A percentile compares a stretch with the other conserved stretches of the same genome.
phyloP scores from a whole-genome alignment of 164 flowering plant genomes.

The Nymphaea thermarum region DNA sequence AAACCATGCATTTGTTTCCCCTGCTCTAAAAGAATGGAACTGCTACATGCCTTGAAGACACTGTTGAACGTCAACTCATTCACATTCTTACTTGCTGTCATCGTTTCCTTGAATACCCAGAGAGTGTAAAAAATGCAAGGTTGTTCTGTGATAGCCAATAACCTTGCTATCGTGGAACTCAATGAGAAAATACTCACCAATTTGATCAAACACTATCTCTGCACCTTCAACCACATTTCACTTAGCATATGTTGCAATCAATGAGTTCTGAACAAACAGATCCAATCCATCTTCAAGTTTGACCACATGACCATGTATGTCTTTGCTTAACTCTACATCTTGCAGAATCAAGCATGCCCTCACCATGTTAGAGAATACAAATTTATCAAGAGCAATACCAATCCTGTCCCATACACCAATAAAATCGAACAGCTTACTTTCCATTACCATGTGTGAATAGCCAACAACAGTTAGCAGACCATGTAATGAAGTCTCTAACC shows the following conservation, averaged over 20 bases:
- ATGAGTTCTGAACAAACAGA: constrained; percentile 45
- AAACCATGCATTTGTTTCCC: constrained; percentile 53
- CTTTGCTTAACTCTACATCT: constrained; percentile 32
- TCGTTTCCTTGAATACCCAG: constrained; percentile 39
- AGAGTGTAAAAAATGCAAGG: constrained; percentile 38
- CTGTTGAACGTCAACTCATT: constrained; percentile 66
- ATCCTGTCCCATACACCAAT: constrained; percentile 27
- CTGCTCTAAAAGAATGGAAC: constrained; percentile 27
- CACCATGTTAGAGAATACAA: constrained; percentile 41
- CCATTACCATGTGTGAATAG: constrained; percentile 37
- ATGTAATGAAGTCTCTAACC: constrained; percentile 44
- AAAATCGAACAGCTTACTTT: constrained; percentile 31
- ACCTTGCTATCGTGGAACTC: constrained; percentile 62
- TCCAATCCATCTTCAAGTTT: constrained; percentile 33
- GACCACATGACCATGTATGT: constrained; percentile 43
- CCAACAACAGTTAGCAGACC: constrained; percentile 64
- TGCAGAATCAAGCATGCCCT: constrained; percentile 37
- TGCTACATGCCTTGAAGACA: constrained; percentile 50
- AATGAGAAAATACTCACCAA: constrained; percentile 41
- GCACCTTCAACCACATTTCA: constrained; percentile 32
- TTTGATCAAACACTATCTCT: constrained; percentile 25
- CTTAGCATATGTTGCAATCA: constrained; percentile 54
- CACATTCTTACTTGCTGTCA: constrained; percentile 24
- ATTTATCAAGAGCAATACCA: constrained; percentile 47
- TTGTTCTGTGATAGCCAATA: constrained; percentile 48